Conservation (phyloP, 179 eudicot genomes). For the Actinidia polygama region DNA sequence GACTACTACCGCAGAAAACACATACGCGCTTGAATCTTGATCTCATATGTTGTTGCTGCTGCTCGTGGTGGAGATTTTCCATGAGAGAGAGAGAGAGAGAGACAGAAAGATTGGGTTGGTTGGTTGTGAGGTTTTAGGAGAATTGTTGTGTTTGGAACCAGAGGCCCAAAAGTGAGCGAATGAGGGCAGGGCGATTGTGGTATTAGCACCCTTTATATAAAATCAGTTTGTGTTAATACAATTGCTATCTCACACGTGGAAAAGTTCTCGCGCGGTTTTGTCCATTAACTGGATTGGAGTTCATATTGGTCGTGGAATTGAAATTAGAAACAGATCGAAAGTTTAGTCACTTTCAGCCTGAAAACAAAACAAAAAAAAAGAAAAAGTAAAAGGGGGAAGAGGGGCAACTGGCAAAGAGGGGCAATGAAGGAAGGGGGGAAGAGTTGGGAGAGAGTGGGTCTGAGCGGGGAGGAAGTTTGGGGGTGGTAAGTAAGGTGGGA, state of each 20-base stretch:
- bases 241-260: background rate
- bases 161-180: constrained; percentile 2
- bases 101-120: background rate
- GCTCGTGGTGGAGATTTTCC: constrained; percentile 18
- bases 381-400: no score
- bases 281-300: no score
- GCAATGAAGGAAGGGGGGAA: no score
- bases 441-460: no score
- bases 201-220: constrained; percentile 12
- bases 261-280: no score
- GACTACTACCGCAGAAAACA: constrained; percentile 59
- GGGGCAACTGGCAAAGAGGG: no score
- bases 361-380: no score
- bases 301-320: no score
- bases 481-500: no score
- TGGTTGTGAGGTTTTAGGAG: constrained; percentile 7
- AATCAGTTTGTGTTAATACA: background rate
- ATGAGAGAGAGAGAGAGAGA: constrained; percentile 19
- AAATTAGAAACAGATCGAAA: no score
- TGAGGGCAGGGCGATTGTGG: background rate
- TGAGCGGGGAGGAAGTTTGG: no score
- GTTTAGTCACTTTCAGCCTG: no score
- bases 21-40: constrained; percentile 51
- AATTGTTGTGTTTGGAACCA: background rate
- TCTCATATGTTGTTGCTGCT: background rate